Base-by-base conservation (phyloP, 768 basidiomycete species). In the Mycena venus region DNA sequence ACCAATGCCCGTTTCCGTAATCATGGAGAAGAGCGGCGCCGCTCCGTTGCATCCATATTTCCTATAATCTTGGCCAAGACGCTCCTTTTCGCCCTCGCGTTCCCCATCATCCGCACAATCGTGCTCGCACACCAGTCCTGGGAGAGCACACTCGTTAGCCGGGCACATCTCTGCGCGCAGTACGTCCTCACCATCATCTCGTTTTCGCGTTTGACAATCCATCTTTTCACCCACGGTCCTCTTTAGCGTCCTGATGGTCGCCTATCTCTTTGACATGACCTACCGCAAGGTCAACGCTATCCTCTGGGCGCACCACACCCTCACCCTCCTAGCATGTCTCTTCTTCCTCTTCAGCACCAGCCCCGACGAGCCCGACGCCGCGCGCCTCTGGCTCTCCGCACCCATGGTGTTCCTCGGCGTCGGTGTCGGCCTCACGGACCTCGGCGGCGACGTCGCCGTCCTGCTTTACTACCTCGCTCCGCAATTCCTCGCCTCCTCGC, bases 401-500 rank as follows among this genome's bases (percentile, higher is more conserved):
- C 64, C 63, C 6, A n/a, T 60, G 56, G 27, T 61, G 2, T 61
- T 73, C 47, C 27, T 61, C 11, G 72, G 64, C 32, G n/a, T 73
- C 32, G 72, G 72, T 36, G 65, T 73, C 27, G 56, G 72, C 23
- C 12, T 53, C 12, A 61, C 65, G 8, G 72, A 73, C 34, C 15
- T 73, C 34, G 65, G 58, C 21, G 72, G 72, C 29, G 72, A 73
- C 47, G 42, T 53, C 21, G 42, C 65, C 2, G 72, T 73, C 25
- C 56, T 73, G 31, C 58, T 68, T 11, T 72, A 66, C 63, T 72
- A 72, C 63, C 62, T 72, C 42, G 61, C 55, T 11, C 63, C 70
- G 10, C 63, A 31, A 34, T 49, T 27, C 23, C 7, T 29, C 36
- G 3, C 19, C 49, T 17, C 62, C 17, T n/a, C 53, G 23, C 53